Evolutionary conservation across 768 basidiomycete species (phyloP), one percentile per base, ranked within the genome.

Genomic region (Hericium coralloides): DNA sequence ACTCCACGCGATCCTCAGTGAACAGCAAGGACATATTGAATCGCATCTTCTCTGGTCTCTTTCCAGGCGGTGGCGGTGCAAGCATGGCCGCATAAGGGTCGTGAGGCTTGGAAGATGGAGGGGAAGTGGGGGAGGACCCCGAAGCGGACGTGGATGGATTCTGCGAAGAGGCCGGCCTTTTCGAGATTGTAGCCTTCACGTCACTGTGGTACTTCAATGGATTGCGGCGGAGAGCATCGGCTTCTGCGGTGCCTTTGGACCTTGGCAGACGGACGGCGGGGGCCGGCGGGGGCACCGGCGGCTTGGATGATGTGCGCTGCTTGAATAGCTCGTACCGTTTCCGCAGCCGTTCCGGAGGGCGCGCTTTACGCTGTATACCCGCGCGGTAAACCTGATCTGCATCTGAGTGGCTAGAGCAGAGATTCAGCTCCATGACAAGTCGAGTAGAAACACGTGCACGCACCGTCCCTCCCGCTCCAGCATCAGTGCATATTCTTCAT

Each of bases 401-500:
- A 55, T 93, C 87, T 54, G 79, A 72, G 15, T 72, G 31, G 31
- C 31, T 31, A 31, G 31, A 31, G 6, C 31, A 31, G 31, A 77
- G 65, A 94, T 97, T 53, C 62, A 39, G 38, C 18, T 20, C 20
- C 23, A 52, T 61, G 15, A 56, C 48, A 22, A 38, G 17, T 14
- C 41, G 55, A 53, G 20, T 37, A 58, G 43, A n/a, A 36, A n/a
- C 59, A 12, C 39, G 20, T 26, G 17, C 14, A 17, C 62, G 68
- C 72, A 95, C 95, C 83, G 81, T 63, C 87, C 86, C 43, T 79
- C 78, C 48, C 76, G 73, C 72, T 98, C 94, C 55, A 95, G 75
- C 2, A 85, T 75, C 38, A 76, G 72, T 2, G 95, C 93, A 69
- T 93, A 98, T 64, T 95, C 93, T 68, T 95, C 92, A 65, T 97